phyloP scores from a whole-genome alignment of 176 grass and related monocot species.

The Carex scoparia region DNA sequence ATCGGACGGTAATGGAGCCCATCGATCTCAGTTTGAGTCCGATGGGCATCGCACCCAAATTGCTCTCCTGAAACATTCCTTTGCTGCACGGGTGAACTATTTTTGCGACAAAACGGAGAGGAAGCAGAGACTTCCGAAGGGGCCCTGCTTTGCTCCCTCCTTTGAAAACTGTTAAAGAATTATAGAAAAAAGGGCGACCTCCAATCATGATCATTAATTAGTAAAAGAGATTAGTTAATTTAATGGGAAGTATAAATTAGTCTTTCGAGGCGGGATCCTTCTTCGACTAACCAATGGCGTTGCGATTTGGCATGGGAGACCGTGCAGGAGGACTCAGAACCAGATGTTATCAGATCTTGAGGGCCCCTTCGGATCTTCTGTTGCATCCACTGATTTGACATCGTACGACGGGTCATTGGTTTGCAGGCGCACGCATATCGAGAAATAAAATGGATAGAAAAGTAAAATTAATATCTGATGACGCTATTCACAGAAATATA shows the following conservation, averaged over 20 bases:
- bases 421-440: neutral
- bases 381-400: no score
- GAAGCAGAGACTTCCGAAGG: neutral
- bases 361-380: neutral
- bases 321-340: neutral
- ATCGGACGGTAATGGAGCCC: no score
- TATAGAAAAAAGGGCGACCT: slow-evolving; percentile 2
- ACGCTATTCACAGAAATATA: no score
- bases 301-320: slow-evolving; percentile 14
- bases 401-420: neutral
- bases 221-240: slow-evolving; percentile 10
- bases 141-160: neutral
- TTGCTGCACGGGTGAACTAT: neutral
- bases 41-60: no score
- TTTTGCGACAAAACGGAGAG: neutral
- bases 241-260: neutral
- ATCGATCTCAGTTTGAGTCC: no score
- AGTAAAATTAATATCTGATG: no score
- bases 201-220: slow-evolving; percentile 23
- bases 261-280: slow-evolving; percentile 23
- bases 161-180: neutral
- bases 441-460: no score
- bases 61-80: no score
- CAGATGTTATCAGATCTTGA: neutral
- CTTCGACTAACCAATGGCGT: slow-evolving; percentile 9